These are phyloP conservation scores for Miscanthus lutarioriparius DNA, from an alignment of 176 grass and related monocot genomes.

Conservation along the genomic window DNA sequence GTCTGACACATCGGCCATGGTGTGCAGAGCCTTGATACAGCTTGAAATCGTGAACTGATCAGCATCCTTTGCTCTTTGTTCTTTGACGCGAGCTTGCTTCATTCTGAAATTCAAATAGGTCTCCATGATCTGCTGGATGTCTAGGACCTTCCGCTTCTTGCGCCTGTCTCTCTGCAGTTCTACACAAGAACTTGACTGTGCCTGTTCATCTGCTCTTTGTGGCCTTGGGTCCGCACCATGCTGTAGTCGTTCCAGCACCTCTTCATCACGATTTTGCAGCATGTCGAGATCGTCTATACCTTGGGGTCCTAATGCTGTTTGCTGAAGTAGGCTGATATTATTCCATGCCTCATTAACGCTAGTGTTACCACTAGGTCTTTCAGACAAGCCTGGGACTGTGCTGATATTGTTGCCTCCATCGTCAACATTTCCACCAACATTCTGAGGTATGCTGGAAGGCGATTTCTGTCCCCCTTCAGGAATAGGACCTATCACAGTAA, in stretches of 20 bases:
- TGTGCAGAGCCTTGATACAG: constrained; percentile 43
- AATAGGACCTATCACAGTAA: constrained; percentile 38
- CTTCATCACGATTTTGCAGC: constrained; percentile 44
- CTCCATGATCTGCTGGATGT: constrained; percentile 51
- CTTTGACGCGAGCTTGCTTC: constrained; percentile 43
- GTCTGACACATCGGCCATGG: constrained; percentile 45
- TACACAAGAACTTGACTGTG: constrained; percentile 46
- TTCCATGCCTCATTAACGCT: constrained; percentile 31
- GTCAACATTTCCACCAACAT: constrained; percentile 23
- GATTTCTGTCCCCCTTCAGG: constrained; percentile 34
- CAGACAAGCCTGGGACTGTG: constrained; percentile 24
- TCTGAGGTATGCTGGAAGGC: constrained; percentile 3
- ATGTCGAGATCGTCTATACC: constrained; percentile 28
- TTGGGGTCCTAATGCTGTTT: constrained; percentile 23
- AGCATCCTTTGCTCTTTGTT: constrained; percentile 25
- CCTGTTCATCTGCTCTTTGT: constrained; percentile 34
- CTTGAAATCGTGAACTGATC: constrained; percentile 44
- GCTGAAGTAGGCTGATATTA: constrained; percentile 18
- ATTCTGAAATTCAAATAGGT: constrained; percentile 48
- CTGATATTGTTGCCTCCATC: constrained; percentile 32
- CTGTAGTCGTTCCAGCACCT: constrained; percentile 25
- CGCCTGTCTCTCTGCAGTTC: constrained; percentile 41
- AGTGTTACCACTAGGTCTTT: constrained; percentile 33
- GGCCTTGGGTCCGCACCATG: constrained; percentile 4
- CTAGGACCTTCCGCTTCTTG: constrained; percentile 42